Evolutionary conservation across 345 rosid species (phyloP), one percentile per base, ranked within the genome.

Genomic region (Eucalyptus cloeziana): DNA sequence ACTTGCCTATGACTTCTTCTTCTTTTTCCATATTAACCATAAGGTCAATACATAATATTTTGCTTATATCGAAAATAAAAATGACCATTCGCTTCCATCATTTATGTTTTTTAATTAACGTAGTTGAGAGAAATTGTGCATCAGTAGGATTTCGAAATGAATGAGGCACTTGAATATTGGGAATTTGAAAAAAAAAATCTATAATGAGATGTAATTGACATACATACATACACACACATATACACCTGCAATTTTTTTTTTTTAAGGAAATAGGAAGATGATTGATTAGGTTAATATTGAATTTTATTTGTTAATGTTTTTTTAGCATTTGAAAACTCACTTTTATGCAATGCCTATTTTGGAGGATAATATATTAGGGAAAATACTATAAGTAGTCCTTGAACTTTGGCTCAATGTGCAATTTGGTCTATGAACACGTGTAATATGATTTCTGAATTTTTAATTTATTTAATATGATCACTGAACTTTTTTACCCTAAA

Each of bases 361-460:
- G 69, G 33, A 62, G n/a, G 69, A 62, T 62, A 62, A 62, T 56
- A 27, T 62, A 30, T 30, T 0, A 27, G 0, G 5, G 4, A 52
- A 52, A 21, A 52, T 19, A 52, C 8, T 52, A 52, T 8, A 52
- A 52, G 25, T 52, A 21, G 10, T 21, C 58, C 10, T 0, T 7
- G 0, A 21, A 52, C 10, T 52, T 21, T 52, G 10, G 10, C 0
- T 8, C 8, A 21, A 52, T 7, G 10, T 7, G 25, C 2, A 52
- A 21, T 52, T 52, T 52, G 58, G 2, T 52, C 58, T 52, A 52
- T 52, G 25, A 52, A 52, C 58, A 21, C 10, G 4, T 52, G 58
- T 0, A 52, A 52, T 21, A 52, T 8, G 0, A 21, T 21, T 52
- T 4, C 0, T 3, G 0, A 52, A 52, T 0, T 52, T 52, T 52